Conservation (phyloP, 139 green algal species). For the Chlorella sorokiniana region DNA sequence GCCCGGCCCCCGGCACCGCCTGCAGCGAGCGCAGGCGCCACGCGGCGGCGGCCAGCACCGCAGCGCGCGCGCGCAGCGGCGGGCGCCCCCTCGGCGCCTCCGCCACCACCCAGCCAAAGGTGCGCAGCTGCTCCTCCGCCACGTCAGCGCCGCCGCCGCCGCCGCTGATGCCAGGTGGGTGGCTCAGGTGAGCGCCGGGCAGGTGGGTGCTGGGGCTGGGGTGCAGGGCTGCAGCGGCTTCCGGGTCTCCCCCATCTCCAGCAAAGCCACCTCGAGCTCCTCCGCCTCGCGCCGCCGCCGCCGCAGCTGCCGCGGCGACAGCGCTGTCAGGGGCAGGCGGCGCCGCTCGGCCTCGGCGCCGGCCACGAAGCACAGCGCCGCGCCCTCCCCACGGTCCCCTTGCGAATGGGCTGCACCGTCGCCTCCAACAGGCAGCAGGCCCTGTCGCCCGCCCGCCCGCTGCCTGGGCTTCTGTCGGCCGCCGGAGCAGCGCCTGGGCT, state of each 20-base stretch:
- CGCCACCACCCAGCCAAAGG: constrained; percentile 37
- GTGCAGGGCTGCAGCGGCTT: too few relatives aligned
- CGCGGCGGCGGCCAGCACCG: background rate
- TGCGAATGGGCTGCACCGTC: constrained; percentile 13
- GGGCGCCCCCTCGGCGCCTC: constrained; percentile 30
- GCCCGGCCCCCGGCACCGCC: background rate
- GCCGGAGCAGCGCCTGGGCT: background rate
- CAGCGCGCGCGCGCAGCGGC: constrained; percentile 18
- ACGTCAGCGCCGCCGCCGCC: background rate
- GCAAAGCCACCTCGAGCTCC: background rate
- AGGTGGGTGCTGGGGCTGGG: too few relatives aligned
- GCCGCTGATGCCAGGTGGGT: too few relatives aligned
- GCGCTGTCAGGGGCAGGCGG: background rate
- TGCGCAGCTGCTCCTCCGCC: background rate
- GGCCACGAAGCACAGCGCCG: constrained; percentile 11
- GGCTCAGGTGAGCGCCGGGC: too few relatives aligned
- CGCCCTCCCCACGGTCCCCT: constrained; percentile 18
- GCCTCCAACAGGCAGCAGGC: constrained; percentile 29
- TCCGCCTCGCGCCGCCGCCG: background rate
- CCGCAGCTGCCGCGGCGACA: constrained; percentile 1
- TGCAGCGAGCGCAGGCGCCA: constrained; percentile 34
- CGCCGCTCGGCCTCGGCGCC: background rate
- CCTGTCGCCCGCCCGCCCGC: background rate
- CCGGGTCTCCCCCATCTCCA: background rate
- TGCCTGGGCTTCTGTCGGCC: background rate